Evolutionary conservation across 1,139 yeast species (phyloP).

Genomic region (Pichia sp.): DNA sequence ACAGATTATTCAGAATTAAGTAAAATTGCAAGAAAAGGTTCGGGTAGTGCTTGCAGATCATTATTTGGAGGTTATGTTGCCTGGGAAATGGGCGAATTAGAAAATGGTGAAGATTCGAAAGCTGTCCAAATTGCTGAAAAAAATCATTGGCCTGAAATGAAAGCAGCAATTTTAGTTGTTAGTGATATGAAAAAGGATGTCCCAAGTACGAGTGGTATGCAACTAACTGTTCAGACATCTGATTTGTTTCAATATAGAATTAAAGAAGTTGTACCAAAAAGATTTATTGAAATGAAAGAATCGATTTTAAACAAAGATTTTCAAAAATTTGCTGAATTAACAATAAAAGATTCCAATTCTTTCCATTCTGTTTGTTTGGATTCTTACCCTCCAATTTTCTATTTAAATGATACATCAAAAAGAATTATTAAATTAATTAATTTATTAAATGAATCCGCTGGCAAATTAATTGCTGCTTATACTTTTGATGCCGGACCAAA

Average conservation of each 20-base stretch:
- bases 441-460: conserved; percentile 60
- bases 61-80: conserved; percentile 97
- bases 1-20: conserved; percentile 79
- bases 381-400: conserved; percentile 92
- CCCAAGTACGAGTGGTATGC: conserved; percentile 95
- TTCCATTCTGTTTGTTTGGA: conserved; percentile 97
- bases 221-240: conserved; percentile 83
- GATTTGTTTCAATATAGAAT: conserved; percentile 78
- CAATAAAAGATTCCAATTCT: conserved; percentile 95
- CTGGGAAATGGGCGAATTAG: conserved; percentile 87
- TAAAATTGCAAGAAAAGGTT: conserved; percentile 93
- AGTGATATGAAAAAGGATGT: conserved; percentile 92
- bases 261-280: conserved; percentile 70
- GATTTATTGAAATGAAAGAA: conserved; percentile 76
- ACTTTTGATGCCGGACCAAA: conserved; percentile 99
- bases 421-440: conserved; percentile 79
- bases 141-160: conserved; percentile 87
- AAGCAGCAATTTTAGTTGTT: conserved; percentile 87
- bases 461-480: conserved; percentile 77
- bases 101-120: conserved; percentile 80
- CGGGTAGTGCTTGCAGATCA: conserved; percentile 98
- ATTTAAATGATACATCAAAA: conserved; percentile 91
- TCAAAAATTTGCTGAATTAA: conserved; percentile 72
- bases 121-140: conserved; percentile 87
- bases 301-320: conserved; percentile 71